Evolutionary conservation across 2,329 filamentous ascomycete genomes (phyloP), one percentile per base, ranked within the genome.

Genomic region (Tolypocladium amazonense): DNA sequence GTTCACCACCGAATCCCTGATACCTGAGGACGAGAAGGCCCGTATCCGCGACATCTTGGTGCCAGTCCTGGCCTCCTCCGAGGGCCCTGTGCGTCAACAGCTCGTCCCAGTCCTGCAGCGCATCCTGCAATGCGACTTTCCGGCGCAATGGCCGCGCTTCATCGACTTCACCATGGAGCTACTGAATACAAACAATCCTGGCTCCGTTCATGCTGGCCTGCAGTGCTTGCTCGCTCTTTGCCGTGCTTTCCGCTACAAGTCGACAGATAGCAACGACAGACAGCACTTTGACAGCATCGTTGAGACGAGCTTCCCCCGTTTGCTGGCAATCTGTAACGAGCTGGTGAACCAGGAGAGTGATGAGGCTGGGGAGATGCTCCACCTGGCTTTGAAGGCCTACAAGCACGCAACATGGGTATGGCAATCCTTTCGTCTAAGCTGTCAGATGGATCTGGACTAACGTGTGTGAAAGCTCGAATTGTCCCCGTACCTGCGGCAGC

Each of bases 341-440:
- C 79, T 97, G 68, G 88, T 96, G 54, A 88, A 90, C 66, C 92
- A 97, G 77, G 90, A 90, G 71, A 96, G 90, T 71, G 80, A 95
- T 66, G 94, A 99, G 76, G 94, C 93, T 23, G 93, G 90, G 61
- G 94, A 97, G 78, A 97, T 99, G 89, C 81, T 99, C 66, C 89
- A 95, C 71, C 88, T 95, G 61, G 90, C 95, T 59, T 83, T 99
- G 70, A 99, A 99, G 80, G 88, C 92, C 43, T 99, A 96, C 77
- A 99, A 99, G 78, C 93, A 99, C 77, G 92, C 94, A 56, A 96
- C 95, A 69, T 99, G 95, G 81, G 90, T 96, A 71, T 57, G 57
- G 27, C 27, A 1, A 2, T 14, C 59, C 4, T 50, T 25, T 35
- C 3, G 27, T 53, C 27, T 9, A n/a, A 18, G 20, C 15, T 35